A percentile compares a stretch with the other conserved stretches of the same genome.
Conservation (phyloP, 176 grass and related monocot genomes). For the Phragmites australis region DNA sequence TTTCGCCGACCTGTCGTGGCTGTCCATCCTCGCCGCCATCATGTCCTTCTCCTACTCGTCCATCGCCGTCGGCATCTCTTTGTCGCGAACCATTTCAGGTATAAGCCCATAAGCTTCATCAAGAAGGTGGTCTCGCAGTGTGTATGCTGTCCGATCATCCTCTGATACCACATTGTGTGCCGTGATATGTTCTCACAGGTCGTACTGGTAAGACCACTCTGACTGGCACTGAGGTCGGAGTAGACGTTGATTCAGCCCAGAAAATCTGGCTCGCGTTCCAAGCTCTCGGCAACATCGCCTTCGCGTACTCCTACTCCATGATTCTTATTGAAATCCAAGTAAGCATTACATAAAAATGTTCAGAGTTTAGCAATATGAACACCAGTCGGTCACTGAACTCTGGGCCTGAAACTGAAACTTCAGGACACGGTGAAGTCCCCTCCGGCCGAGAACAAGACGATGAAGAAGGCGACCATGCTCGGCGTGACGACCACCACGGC, state of each 20-base stretch:
- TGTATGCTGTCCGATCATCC: background rate
- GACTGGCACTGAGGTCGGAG: conserved; percentile 73
- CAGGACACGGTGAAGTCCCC: conserved; percentile 81
- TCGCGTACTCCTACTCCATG: conserved; percentile 92
- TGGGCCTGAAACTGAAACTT: background rate
- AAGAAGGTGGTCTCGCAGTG: background rate
- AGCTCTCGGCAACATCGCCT: conserved; percentile 85
- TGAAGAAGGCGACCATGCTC: conserved; percentile 77
- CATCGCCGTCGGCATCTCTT: conserved; percentile 69
- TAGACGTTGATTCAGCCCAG: conserved; percentile 59
- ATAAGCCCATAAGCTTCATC: background rate
- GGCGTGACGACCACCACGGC: conserved; percentile 73
- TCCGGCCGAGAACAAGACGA: conserved; percentile 83
- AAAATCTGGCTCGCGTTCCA: conserved; percentile 83
- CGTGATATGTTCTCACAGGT: conserved; percentile 37
- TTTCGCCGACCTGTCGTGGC: conserved; percentile 67
- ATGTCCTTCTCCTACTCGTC: conserved; percentile 87
- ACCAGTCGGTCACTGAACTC: background rate
- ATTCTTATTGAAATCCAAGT: conserved; percentile 96
- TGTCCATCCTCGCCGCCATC: conserved; percentile 75
- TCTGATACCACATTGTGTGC: conserved; percentile 1
- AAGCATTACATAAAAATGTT: background rate
- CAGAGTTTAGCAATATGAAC: background rate
- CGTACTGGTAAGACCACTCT: conserved; percentile 51
- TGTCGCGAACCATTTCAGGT: conserved; percentile 61